A percentile compares a stretch with the other conserved stretches of the same genome.
phyloP scores from a whole-genome alignment of 805 yeast genomes.

The Wickerhamiella alocasiicola region DNA sequence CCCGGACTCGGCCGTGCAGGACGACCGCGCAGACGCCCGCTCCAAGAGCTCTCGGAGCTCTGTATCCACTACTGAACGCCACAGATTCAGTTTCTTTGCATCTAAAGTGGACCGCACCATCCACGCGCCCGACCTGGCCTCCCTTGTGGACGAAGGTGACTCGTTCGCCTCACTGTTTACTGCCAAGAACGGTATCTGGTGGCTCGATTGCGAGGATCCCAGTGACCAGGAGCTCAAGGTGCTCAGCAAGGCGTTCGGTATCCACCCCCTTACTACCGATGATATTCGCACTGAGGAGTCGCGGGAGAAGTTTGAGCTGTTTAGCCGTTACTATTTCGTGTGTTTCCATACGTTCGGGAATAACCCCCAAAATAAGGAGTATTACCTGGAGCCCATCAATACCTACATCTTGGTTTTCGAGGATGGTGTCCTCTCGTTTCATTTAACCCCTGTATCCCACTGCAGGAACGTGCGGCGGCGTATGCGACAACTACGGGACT shows the following conservation, averaged over 20 bases:
- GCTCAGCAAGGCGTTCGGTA: conserved; percentile 84
- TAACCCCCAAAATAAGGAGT: conserved; percentile 50
- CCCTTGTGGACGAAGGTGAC: conserved; percentile 44
- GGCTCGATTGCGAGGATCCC: conserved; percentile 90
- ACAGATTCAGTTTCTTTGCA: conserved; percentile 68
- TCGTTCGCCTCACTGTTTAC: conserved; percentile 53
- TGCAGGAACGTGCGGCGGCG: conserved; percentile 47
- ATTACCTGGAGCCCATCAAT: conserved; percentile 41
- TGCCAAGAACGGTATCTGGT: conserved; percentile 72
- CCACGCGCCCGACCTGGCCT: conserved; percentile 73
- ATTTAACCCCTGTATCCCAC: conserved; percentile 41
- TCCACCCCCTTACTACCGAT: conserved; percentile 95
- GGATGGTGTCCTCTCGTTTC: conserved; percentile 44
- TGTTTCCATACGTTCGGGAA: conserved; percentile 93
- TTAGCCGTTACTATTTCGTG: conserved; percentile 77
- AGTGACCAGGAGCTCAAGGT: conserved; percentile 91
- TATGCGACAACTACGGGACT: conserved; percentile 45
- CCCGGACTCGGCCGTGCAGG: conserved; percentile 7
- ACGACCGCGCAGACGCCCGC: not conserved
- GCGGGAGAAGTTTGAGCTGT: conserved; percentile 80
- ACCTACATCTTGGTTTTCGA: conserved; percentile 46
- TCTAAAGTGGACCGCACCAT: conserved; percentile 73
- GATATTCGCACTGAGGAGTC: conserved; percentile 94
- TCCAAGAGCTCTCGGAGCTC: not conserved
- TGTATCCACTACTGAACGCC: not conserved